Evolutionary conservation across 345 rosid genomes (phyloP).

Genomic region (Populus alba): DNA sequence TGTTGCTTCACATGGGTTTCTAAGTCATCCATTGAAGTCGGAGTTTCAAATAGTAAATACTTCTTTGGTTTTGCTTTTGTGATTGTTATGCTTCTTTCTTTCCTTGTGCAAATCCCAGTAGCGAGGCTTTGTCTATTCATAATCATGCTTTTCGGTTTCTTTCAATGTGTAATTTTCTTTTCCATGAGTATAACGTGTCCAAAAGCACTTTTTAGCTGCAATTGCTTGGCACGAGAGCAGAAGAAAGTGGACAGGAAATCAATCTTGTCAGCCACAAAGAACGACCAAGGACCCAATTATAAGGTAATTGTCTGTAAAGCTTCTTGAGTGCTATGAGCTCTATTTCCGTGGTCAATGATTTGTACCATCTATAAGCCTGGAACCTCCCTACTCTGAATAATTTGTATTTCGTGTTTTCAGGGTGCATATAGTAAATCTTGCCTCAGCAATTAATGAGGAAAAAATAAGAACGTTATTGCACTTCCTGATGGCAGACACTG

Average conservation of each 20-base stretch:
- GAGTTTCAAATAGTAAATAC: neutral
- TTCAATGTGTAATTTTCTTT: neutral
- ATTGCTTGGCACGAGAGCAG: constrained; percentile 72
- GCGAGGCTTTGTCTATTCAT: neutral
- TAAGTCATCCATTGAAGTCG: neutral
- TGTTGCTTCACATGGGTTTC: neutral
- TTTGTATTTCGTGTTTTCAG: neutral
- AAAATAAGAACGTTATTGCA: neutral
- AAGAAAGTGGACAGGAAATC: constrained; percentile 74
- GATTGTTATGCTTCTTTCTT: neutral
- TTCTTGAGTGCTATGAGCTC: constrained; percentile 3
- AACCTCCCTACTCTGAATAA: neutral
- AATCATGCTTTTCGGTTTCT: neutral
- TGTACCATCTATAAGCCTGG: neutral
- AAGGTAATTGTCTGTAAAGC: constrained; percentile 41
- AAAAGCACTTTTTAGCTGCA: constrained; percentile 46
- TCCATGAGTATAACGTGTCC: constrained; percentile 21
- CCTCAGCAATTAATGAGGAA: neutral
- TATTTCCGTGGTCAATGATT: neutral
- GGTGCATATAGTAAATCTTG: neutral
- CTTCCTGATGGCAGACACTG: neutral
- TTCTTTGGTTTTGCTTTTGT: neutral
- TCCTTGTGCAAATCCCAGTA: neutral
- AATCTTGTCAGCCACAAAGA: constrained; percentile 38
- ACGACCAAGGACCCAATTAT: constrained; percentile 62